These are phyloP conservation scores for Cyclotella baltica DNA, from an alignment of 108 stramenopile genomes.

Conservation along the genomic window DNA sequence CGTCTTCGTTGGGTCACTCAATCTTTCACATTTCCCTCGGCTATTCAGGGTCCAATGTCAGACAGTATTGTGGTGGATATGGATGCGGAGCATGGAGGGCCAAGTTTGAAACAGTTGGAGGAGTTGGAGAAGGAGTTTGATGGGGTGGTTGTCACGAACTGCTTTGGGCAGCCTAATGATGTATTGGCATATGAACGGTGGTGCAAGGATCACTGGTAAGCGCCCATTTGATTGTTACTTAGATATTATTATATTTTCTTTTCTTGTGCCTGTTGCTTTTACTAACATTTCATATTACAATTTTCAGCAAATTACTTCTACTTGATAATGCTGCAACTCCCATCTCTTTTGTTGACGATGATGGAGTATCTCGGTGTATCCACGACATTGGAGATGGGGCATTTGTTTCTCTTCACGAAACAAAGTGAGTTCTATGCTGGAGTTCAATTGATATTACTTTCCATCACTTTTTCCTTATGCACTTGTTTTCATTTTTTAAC, in stretches of 20 bases:
- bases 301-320: constrained; percentile 5
- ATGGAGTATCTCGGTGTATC: constrained; percentile 5
- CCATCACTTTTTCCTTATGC: too few relatives aligned
- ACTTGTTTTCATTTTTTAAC: too few relatives aligned
- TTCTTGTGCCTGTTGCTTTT: too few relatives aligned
- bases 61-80: constrained; percentile 1
- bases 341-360: background rate
- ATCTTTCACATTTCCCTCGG: constrained; percentile 3
- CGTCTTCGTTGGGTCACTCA: constrained; percentile 8
- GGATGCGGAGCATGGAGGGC: background rate
- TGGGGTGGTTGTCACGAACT: constrained; percentile 16
- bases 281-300: too few relatives aligned
- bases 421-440: too few relatives aligned
- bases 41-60: constrained; percentile 8
- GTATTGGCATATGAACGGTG: constrained; percentile 4
- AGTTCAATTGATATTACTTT: too few relatives aligned
- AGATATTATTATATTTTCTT: too few relatives aligned
- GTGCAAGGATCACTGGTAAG: too few relatives aligned
- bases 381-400: constrained; percentile 10
- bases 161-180: constrained; percentile 1
- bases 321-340: constrained; percentile 22
- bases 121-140: background rate
- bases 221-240: too few relatives aligned
- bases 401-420: constrained; percentile 4
- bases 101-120: background rate